phyloP scores from a whole-genome alignment of 2,329 filamentous ascomycete genomes.

The Elsinoe necatrix region DNA sequence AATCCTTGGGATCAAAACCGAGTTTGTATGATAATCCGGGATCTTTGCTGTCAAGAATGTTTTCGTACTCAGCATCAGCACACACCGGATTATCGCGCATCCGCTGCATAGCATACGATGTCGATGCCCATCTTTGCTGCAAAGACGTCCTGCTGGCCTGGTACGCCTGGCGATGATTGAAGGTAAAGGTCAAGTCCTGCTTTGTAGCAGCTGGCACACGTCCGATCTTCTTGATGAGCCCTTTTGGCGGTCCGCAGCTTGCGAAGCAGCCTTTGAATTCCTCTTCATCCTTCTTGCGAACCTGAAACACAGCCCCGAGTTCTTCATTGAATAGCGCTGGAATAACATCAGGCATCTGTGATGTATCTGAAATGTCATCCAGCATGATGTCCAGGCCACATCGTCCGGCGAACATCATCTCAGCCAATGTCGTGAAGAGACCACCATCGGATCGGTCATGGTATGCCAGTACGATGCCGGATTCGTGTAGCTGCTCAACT shows the following conservation, averaged over 20 bases:
- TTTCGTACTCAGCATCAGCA: constrained; percentile 72
- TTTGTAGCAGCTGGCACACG: constrained; percentile 60
- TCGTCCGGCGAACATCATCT: constrained; percentile 97
- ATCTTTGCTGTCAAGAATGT: constrained; percentile 65
- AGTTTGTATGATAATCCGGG: constrained; percentile 80
- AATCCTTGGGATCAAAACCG: constrained; percentile 70
- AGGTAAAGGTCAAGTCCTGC: constrained; percentile 68
- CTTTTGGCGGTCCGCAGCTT: constrained; percentile 73
- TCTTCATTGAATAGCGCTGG: constrained; percentile 91
- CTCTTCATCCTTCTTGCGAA: constrained; percentile 73
- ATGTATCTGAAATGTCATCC: constrained; percentile 60
- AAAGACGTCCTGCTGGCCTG: constrained; percentile 61
- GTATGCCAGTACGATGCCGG: constrained; percentile 75
- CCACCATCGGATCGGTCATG: constrained; percentile 93
- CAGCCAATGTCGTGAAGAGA: constrained; percentile 77
- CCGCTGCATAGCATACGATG: constrained; percentile 84
- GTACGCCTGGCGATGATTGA: constrained; percentile 60
- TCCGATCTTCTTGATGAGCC: constrained; percentile 77
- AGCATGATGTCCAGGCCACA: constrained; percentile 80
- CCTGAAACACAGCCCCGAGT: constrained; percentile 90
- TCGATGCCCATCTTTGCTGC: constrained; percentile 81
- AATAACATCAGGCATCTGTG: constrained; percentile 50
- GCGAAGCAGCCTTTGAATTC: constrained; percentile 86
- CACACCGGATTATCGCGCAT: constrained; percentile 80
- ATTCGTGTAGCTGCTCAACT: constrained; percentile 57